Evolutionary conservation across 2,329 filamentous ascomycete genomes (phyloP).

Genomic region (Alternaria conjuncta): DNA sequence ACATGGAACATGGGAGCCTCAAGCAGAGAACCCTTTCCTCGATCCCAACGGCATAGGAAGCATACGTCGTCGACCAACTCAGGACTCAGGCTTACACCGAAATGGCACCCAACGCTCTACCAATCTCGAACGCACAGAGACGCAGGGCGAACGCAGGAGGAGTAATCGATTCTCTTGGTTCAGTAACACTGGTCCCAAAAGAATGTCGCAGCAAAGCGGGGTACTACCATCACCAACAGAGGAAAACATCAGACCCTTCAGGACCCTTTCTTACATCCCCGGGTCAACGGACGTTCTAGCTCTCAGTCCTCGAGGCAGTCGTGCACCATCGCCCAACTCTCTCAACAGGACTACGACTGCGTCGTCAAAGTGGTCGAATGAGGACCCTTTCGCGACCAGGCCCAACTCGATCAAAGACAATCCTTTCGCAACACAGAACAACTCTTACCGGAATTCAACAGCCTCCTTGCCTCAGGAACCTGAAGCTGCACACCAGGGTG

Average conservation of each 20-base stretch:
- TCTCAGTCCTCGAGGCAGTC: conserved; percentile 7
- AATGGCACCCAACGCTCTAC: conserved; percentile 9
- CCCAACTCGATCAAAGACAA: conserved; percentile 15
- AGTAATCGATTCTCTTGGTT: conserved; percentile 2
- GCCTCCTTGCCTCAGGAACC: conserved; percentile 10
- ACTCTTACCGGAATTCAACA: background rate
- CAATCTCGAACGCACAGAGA: conserved; percentile 10
- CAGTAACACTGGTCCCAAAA: background rate
- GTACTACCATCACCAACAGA: conserved; percentile 1
- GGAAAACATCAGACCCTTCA: background rate
- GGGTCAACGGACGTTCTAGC: conserved; percentile 4
- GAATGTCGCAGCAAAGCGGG: background rate
- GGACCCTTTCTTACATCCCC: conserved; percentile 5
- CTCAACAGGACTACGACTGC: background rate
- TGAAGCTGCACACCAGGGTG: conserved; percentile 9
- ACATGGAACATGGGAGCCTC: conserved; percentile 22
- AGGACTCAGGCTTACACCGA: background rate
- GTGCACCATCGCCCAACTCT: conserved; percentile 5
- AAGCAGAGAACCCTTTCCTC: conserved; percentile 15
- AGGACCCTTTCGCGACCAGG: conserved; percentile 20
- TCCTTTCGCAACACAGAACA: conserved; percentile 9
- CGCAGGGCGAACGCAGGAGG: conserved; percentile 4
- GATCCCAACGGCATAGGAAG: conserved; percentile 13
- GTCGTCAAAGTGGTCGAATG: conserved; percentile 9
- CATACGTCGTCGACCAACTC: conserved; percentile 13